A percentile compares a stretch with the other conserved stretches of the same genome.
Conservation (phyloP, 192 early-diverging fungal species). For the Backusella australiensis region DNA sequence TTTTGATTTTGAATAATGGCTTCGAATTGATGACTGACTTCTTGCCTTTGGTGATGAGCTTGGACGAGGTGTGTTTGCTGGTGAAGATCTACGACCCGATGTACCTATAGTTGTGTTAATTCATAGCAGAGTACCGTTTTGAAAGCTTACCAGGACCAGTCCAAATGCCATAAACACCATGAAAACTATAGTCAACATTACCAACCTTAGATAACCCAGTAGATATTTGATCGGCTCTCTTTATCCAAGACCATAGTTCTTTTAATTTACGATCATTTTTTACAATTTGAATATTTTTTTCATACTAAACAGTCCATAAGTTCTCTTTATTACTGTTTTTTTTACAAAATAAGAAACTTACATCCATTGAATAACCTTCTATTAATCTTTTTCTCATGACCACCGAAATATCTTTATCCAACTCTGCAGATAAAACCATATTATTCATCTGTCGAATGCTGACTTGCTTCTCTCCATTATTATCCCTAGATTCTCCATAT, state of each 20-base stretch:
- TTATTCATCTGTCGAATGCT: background rate
- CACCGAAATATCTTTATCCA: constrained; percentile 69
- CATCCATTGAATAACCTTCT: constrained; percentile 79
- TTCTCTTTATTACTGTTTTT: background rate
- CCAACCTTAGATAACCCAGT: constrained; percentile 41
- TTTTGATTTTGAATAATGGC: background rate
- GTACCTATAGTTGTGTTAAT: background rate
- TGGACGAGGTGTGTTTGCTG: constrained; percentile 14
- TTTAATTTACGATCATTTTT: constrained; percentile 47
- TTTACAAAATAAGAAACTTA: constrained; percentile 35
- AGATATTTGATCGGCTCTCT: constrained; percentile 40
- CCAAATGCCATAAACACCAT: constrained; percentile 50
- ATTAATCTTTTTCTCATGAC: constrained; percentile 76
- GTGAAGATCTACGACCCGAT: constrained; percentile 21
- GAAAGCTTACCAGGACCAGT: constrained; percentile 24
- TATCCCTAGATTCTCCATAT: background rate
- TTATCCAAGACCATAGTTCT: constrained; percentile 54
- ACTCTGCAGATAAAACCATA: constrained; percentile 2
- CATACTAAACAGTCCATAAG: constrained; percentile 23
- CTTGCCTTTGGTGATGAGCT: background rate
- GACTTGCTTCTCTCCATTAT: background rate
- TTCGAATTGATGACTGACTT: background rate
- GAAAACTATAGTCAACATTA: constrained; percentile 52
- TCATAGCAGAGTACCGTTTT: too few relatives aligned
- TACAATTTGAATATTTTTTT: constrained; percentile 44